Evolutionary conservation across 2,329 filamentous ascomycete species (phyloP).

Genomic region (Penicillium frequentans): DNA sequence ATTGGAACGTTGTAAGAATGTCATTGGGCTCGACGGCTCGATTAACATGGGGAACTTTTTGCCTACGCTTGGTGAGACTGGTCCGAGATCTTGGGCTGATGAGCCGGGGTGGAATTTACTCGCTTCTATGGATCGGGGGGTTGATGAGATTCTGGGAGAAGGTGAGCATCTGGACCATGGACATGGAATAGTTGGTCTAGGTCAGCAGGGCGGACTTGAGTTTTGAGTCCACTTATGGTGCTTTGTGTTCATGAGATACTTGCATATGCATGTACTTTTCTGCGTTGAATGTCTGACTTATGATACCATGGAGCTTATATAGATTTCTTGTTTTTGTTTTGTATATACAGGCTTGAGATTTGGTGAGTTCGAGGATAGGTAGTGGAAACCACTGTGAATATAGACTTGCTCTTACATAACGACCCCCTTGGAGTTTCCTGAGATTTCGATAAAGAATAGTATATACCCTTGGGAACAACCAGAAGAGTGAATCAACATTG

Average conservation of each 20-base stretch:
- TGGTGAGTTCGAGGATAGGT: neutral
- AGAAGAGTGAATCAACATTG: neutral
- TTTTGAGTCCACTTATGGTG: neutral
- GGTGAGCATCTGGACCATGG: neutral
- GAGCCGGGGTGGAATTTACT: constrained; percentile 18
- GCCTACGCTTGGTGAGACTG: constrained; percentile 18
- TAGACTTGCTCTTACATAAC: neutral
- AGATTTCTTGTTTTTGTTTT: neutral
- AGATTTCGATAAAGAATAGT: too few relatives aligned
- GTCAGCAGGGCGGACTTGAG: neutral
- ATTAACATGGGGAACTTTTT: constrained; percentile 31
- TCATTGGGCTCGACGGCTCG: constrained; percentile 33
- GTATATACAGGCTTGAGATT: neutral
- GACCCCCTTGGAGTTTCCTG: too few relatives aligned
- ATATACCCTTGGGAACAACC: neutral
- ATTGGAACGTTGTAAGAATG: constrained; percentile 31
- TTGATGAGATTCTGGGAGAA: neutral
- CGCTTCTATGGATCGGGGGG: neutral
- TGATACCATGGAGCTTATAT: neutral
- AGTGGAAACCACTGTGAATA: neutral
- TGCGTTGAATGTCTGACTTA: neutral
- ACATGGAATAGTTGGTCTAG: neutral
- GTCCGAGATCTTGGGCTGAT: constrained; percentile 16
- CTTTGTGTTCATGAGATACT: neutral
- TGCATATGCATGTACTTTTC: neutral